phyloP scores from a whole-genome alignment of 208 protist genomes.

The Endotrypanum monterogeii region DNA sequence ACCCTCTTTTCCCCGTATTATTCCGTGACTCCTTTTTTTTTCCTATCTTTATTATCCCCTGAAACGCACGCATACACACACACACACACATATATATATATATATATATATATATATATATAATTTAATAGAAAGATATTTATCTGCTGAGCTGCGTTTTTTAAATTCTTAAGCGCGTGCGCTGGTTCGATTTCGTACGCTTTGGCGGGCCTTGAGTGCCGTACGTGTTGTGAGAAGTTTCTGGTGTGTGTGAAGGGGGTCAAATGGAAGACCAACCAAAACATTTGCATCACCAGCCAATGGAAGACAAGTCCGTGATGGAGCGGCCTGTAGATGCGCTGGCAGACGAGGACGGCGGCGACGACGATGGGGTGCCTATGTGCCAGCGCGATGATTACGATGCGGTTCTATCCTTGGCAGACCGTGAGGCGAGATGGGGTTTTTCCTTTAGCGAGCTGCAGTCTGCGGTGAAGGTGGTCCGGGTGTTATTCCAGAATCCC shows the following conservation, averaged over 20 bases:
- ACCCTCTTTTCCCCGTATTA: neutral
- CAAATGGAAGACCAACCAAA: conserved; percentile 8
- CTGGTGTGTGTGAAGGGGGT: too few species aligned
- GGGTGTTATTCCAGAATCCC: conserved; percentile 74
- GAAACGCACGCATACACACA: too few species aligned
- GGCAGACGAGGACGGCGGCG: conserved; percentile 14
- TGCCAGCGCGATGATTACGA: conserved; percentile 40
- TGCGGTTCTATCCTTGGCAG: conserved; percentile 43
- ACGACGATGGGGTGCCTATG: conserved; percentile 28
- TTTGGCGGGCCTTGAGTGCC: neutral
- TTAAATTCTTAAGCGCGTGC: too few species aligned
- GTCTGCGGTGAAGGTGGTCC: conserved; percentile 75
- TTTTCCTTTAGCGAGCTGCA: conserved; percentile 83
- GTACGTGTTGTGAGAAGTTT: neutral
- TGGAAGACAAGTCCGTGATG: neutral
- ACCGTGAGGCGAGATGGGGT: conserved; percentile 79
- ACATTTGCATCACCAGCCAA: neutral
- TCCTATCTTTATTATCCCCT: too few species aligned
- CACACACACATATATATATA: neutral
- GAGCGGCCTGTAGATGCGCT: neutral
- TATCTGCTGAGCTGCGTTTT: too few species aligned
- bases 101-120: too few species aligned
- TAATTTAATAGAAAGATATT: too few species aligned
- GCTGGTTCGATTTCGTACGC: neutral
- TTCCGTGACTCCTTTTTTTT: neutral